Percentiles rank a stretch among this genome's conserved stretches.
These are phyloP conservation scores for Trifolium pratense DNA, from an alignment of 306 rosid genomes.

Conservation along the genomic window DNA sequence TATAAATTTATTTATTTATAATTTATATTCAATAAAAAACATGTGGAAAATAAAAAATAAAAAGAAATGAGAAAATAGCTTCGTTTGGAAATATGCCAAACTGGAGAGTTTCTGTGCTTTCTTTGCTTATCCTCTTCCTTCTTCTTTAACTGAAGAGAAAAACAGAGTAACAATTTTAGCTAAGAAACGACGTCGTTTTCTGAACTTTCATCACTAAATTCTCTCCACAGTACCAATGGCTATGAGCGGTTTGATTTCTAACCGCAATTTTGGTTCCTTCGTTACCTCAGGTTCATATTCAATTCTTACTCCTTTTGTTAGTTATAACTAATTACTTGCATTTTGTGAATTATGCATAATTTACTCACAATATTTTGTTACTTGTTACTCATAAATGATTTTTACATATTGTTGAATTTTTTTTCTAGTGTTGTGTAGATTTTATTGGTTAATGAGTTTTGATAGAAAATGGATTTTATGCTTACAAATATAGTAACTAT, in stretches of 20 bases:
- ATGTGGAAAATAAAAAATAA: background rate
- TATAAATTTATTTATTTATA: background rate
- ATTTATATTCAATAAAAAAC: background rate
- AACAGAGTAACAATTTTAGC: conserved; percentile 7
- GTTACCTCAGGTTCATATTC: conserved; percentile 52
- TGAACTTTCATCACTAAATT: conserved; percentile 18
- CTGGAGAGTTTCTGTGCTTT: conserved; percentile 15
- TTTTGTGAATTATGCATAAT: conserved; percentile 28
- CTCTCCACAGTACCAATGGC: conserved; percentile 56
- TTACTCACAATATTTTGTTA: background rate
- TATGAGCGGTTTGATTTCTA: conserved; percentile 70
- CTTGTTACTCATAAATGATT: background rate
- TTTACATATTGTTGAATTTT: too few relatives aligned
- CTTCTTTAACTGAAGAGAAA: conserved; percentile 17
- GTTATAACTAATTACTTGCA: conserved; percentile 2
- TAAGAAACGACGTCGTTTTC: conserved; percentile 46
- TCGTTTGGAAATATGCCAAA: background rate
- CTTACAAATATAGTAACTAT: background rate
- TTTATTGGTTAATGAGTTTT: background rate
- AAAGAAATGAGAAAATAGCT: conserved; percentile 24
- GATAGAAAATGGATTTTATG: background rate
- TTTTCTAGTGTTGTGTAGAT: too few relatives aligned
- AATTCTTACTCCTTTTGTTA: background rate
- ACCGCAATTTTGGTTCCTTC: conserved; percentile 69
- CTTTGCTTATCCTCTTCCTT: conserved; percentile 63